Conservation (phyloP, 2,329 filamentous ascomycete species). For the Colletotrichum sp. region DNA sequence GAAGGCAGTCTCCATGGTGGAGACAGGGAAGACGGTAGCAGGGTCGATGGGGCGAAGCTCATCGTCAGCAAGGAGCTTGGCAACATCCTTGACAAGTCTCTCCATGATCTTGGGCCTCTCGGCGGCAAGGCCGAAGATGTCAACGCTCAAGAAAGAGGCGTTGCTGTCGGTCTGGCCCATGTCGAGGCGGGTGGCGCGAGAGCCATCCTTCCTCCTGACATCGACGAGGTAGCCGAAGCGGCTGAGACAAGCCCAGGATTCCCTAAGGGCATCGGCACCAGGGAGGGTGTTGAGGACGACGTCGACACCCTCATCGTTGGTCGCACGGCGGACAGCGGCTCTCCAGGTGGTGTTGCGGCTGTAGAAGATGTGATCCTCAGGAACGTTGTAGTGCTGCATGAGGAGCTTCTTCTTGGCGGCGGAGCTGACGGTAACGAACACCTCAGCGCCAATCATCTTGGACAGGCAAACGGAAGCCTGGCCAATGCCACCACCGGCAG, state of each 20-base stretch:
- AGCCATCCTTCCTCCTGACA: conserved; percentile 44
- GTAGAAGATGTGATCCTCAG: conserved; percentile 30
- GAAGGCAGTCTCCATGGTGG: conserved; percentile 42
- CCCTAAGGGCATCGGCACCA: conserved; percentile 43
- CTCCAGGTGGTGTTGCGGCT: conserved; percentile 34
- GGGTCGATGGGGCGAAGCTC: conserved; percentile 40
- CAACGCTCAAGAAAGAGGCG: conserved; percentile 49
- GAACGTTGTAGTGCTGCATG: conserved; percentile 29
- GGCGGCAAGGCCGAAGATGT: conserved; percentile 47
- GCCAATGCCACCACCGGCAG: conserved; percentile 40
- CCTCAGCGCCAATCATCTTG: conserved; percentile 33
- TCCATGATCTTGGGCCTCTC: conserved; percentile 45
- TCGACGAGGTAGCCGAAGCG: conserved; percentile 52
- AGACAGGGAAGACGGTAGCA: conserved; percentile 38
- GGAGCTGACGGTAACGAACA: conserved; percentile 35
- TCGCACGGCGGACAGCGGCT: conserved; percentile 30
- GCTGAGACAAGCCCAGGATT: conserved; percentile 49
- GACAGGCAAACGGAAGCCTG: conserved; percentile 39
- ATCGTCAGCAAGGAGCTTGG: conserved; percentile 36
- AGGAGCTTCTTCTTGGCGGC: conserved; percentile 35
- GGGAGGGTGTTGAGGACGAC: conserved; percentile 47
- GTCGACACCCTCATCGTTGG: conserved; percentile 37
- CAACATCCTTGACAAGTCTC: conserved; percentile 41
- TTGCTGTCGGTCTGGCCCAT: conserved; percentile 55
- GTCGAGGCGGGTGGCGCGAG: conserved; percentile 46